Base-by-base conservation (phyloP, 148 eudicot genomes). In the Rhododendron griersonianum region DNA sequence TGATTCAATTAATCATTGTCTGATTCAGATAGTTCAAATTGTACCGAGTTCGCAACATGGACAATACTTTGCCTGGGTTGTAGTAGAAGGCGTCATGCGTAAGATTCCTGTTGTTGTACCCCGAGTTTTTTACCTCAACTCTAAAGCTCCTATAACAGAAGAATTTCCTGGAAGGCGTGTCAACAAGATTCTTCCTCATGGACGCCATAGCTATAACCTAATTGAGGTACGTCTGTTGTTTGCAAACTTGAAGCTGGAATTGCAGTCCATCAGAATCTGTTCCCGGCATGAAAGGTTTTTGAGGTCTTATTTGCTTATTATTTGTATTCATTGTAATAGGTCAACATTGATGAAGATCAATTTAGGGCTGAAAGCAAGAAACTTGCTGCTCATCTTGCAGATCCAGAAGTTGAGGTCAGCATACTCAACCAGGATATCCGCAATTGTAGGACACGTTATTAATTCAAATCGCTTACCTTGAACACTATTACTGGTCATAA, bases 361-460 rank as follows among this genome's bases (percentile, higher is more conserved):
- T 96, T 92, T 84, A 89, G 86, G 86, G 89, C 87, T 86, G 99
- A 95, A 87, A 94, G 93, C 89, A 95, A 91, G 90, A 94, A 95
- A 89, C 90, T 96, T 85, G 94, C 91, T 85, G 96, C 98, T 91
- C 96, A 93, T 90, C 96, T 96, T 85, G 95, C 98, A 81, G 98
- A 96, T 92, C 99, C 99, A 69, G 99, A 96, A 92, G 94, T 96
- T 63, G 99, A 96, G 98, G 99, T 96, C 39, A 84, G 91, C 79
- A 85, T 59, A 85, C 87, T 87, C 13, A 47, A 80, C 84, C 37
- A n/a, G 45, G 28, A 51, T 30, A 10, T 81, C 80, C 5, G 25
- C 16, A 44, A 63, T 79, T 84, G 18, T 28, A 7, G 71, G 51
- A 73, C 45, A 55, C 61, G 15, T 48, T 11, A 45, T 71, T 81